phyloP scores from a whole-genome alignment of 371 early-diverging fungal genomes.

The Entomophthora muscae region DNA sequence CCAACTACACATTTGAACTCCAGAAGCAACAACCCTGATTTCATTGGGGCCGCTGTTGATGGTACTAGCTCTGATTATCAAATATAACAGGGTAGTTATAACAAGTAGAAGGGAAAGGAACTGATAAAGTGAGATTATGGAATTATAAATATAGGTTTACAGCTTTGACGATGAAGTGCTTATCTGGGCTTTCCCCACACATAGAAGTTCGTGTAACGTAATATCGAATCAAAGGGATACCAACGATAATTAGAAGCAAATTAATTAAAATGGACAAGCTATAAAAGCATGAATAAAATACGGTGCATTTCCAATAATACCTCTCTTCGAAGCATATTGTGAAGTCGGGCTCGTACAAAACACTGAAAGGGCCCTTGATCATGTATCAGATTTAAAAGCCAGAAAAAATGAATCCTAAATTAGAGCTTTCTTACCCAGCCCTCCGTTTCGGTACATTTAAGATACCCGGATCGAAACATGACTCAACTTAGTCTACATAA shows the following conservation, averaged over 20 bases:
- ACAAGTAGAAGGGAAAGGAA: conserved; percentile 8
- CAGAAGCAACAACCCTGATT: conserved; percentile 12
- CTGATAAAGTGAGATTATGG: too few relatives aligned
- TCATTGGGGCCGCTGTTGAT: conserved; percentile 8
- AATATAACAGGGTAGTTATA: conserved; percentile 14
- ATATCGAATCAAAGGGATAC: conserved; percentile 7
- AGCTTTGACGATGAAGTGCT: background rate
- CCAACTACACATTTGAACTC: conserved; percentile 7
- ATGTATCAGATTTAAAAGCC: too few relatives aligned
- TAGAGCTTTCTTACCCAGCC: too few relatives aligned
- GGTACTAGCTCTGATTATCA: too few relatives aligned
- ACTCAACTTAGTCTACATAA: too few relatives aligned
- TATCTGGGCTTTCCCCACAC: background rate
- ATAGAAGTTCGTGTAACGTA: conserved; percentile 7
- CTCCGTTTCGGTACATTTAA: too few relatives aligned
- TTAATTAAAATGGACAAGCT: background rate
- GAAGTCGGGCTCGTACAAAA: conserved; percentile 35
- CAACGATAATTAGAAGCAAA: conserved; percentile 3
- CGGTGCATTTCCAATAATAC: conserved; percentile 33
- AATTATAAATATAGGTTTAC: background rate
- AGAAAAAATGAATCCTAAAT: too few relatives aligned
- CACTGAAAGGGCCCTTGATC: conserved; percentile 56
- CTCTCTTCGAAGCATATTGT: conserved; percentile 58
- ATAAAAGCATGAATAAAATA: conserved; percentile 19
- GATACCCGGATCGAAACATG: too few relatives aligned